Percentiles rank a stretch among this genome's conserved stretches.
These are phyloP conservation scores for Spatholobus suberectus DNA, from an alignment of 306 rosid species.

Conservation along the genomic window DNA sequence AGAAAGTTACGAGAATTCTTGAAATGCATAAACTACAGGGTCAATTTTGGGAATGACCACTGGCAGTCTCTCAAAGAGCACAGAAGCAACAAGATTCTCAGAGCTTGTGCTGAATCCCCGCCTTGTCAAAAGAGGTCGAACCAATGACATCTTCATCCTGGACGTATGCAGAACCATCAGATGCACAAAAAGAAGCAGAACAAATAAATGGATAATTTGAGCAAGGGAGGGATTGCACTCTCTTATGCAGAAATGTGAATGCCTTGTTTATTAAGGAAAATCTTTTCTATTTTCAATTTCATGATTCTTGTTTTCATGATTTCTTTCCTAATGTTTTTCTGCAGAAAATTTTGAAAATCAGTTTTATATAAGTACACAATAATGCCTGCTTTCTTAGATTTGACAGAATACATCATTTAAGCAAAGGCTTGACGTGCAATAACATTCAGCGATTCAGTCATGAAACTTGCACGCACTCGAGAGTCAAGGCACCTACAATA, in stretches of 20 bases:
- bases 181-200: not conserved
- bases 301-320: no score
- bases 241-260: no score
- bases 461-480: not conserved
- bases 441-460: not conserved
- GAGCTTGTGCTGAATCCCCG: conserved; percentile 65
- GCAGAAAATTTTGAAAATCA: no score
- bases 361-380: no score
- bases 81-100: conserved; percentile 78
- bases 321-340: no score
- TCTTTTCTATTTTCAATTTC: no score
- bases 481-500: no score
- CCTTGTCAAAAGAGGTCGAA: conserved; percentile 49
- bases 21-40: conserved; percentile 86
- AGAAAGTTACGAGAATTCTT: conserved; percentile 78
- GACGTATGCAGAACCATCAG: conserved; percentile 8
- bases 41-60: conserved; percentile 85
- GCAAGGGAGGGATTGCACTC: no score
- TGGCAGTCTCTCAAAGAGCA: conserved; percentile 89
- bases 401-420: not conserved
- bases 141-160: conserved; percentile 69
- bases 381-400: not conserved
- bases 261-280: no score
- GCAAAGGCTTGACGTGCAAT: no score
- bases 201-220: not conserved